Base-by-base conservation (phyloP, 1,139 yeast genomes). In the Yamadazyma spencermartinsiae region DNA sequence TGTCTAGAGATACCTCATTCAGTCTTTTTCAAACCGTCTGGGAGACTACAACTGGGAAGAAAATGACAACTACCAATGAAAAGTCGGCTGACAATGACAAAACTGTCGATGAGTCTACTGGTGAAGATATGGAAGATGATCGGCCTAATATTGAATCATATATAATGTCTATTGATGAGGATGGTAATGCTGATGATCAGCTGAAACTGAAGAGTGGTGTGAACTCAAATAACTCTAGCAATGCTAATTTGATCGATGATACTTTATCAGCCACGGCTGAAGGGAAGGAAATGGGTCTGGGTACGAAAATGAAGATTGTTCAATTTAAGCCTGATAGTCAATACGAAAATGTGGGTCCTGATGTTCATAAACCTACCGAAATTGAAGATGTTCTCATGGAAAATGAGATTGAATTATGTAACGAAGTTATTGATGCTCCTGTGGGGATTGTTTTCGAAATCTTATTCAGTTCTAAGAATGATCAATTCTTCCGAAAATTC, bases 1-100 rank as follows among this genome's bases (percentile, higher is more conserved):
- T 88, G 4, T 80, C 95, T 1, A 70, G 98, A 45, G 97, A 90
- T 56, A 62, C 80, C 3, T 86, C 95, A 0, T 78, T 76, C 48
- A 86, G 83, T 37, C 76, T 88, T 45, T 68, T 92, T 51, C 74
- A 71, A 37, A 71, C 79, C 0, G 67, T 82, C 3, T 82, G 89
- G 89, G 55, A 59, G 44, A 53, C 53, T 20, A 45, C 53, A 7
- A 60, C 66, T 4, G 67, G 66, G 1, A 52, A 45, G 33, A 46
- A 36, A 13, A 49, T 56, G 55, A 34, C 29, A 16, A 16, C 40
- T 9, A 45, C 39, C 6, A 48, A 50, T n/a, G 46, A 42, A 10
- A 30, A 30, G 15, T 35, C 14, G 4, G 14, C 26, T n/a, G 34
- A 32, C n/a, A 47, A 40, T 16, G 45, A 40, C 18, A 37, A 36